phyloP scores from a whole-genome alignment of 2,329 filamentous ascomycete species.

The Hypoxylon sp. region DNA sequence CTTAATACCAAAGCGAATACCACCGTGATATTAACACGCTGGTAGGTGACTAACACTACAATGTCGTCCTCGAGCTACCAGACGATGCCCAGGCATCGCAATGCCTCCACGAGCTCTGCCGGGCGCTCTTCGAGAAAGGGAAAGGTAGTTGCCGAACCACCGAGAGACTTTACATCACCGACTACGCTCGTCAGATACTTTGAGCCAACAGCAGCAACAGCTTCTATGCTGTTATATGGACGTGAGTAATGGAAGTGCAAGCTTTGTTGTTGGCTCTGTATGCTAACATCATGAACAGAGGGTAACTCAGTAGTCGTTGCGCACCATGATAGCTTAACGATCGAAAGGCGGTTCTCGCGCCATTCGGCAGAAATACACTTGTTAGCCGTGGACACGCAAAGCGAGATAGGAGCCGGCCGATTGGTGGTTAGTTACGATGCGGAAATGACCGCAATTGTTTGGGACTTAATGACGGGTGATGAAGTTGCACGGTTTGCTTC shows the following conservation, averaged over 20 bases:
- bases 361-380: constrained; percentile 88
- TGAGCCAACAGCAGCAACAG: constrained; percentile 91
- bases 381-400: constrained; percentile 91
- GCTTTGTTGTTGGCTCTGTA: constrained; percentile 2
- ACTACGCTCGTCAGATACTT: constrained; percentile 71
- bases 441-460: constrained; percentile 92
- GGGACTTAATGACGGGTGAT: constrained; percentile 93
- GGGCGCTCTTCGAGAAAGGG: constrained; percentile 67
- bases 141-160: constrained; percentile 58
- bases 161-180: constrained; percentile 67
- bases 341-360: constrained; percentile 87
- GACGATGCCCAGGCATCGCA: constrained; percentile 69
- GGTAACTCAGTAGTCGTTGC: constrained; percentile 86
- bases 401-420: constrained; percentile 86
- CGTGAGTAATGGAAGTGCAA: constrained; percentile 55
- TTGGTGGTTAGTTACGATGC: constrained; percentile 94
- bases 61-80: constrained; percentile 70
- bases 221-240: constrained; percentile 90
- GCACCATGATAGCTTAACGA: constrained; percentile 91
- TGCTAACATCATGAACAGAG: constrained; percentile 61
- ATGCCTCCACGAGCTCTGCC: constrained; percentile 69
- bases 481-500: constrained; percentile 94
- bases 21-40: constrained; percentile 47
- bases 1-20: constrained; percentile 27
- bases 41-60: constrained; percentile 59